Percentiles rank a stretch among this genome's conserved stretches.
These are phyloP conservation scores for Cornus kousa DNA, from an alignment of 148 eudicot species.

Conservation along the genomic window DNA sequence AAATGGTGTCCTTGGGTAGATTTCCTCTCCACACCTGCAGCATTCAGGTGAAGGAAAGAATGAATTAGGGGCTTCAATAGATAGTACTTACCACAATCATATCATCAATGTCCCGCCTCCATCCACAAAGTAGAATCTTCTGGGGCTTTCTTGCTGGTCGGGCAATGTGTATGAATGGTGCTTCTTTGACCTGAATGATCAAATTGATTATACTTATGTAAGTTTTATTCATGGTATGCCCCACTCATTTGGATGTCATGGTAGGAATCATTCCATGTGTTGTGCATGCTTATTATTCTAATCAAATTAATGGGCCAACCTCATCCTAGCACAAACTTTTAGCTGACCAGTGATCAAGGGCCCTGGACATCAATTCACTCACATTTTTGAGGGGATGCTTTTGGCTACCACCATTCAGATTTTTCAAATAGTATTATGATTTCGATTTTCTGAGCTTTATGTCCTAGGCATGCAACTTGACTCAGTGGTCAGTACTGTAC, in stretches of 20 bases:
- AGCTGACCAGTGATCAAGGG: too few species aligned
- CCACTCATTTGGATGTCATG: slow-evolving; percentile 30
- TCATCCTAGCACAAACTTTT: too few species aligned
- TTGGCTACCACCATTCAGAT: too few species aligned
- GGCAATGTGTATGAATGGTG: slow-evolving; percentile 45
- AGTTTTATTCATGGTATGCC: slow-evolving; percentile 39
- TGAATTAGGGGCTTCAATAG: slow-evolving; percentile 44
- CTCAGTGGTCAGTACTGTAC: too few species aligned
- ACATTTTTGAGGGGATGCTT: too few species aligned
- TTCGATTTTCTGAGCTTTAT: too few species aligned
- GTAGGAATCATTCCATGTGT: slow-evolving; percentile 22
- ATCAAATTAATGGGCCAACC: too few species aligned
- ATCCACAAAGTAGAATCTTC: slow-evolving; percentile 76
- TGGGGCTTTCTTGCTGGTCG: slow-evolving; percentile 62
- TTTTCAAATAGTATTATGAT: too few species aligned
- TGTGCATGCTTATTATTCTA: neutral
- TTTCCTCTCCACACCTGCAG: slow-evolving; percentile 60
- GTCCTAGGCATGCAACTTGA: too few species aligned
- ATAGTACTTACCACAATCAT: slow-evolving; percentile 63
- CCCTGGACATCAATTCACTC: too few species aligned
- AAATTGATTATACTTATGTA: slow-evolving; percentile 45
- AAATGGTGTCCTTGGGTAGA: slow-evolving; percentile 39
- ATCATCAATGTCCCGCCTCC: slow-evolving; percentile 72
- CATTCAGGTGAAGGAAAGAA: slow-evolving; percentile 46
- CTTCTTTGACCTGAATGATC: slow-evolving; percentile 64